Conservation (phyloP, 306 rosid genomes). For the Prunus fruticosa region DNA sequence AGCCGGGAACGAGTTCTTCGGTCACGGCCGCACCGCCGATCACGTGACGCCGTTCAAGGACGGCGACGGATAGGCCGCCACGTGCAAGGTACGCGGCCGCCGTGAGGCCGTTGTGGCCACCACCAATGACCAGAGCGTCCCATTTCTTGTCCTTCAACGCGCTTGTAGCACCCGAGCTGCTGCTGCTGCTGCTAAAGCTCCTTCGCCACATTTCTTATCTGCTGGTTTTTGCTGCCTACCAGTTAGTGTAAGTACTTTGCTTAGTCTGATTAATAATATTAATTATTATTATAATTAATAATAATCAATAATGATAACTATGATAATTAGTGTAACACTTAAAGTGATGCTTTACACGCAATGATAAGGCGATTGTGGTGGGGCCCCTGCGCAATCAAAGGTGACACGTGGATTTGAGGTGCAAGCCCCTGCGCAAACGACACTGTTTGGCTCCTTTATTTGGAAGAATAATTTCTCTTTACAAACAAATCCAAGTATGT, state of each 20-base stretch:
- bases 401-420: too few relatives aligned
- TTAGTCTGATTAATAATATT: not conserved
- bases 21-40: slow-evolving; percentile 94
- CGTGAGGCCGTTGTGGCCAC: slow-evolving; percentile 91
- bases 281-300: too few relatives aligned
- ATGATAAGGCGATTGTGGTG: too few relatives aligned
- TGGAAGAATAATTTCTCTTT: too few relatives aligned
- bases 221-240: not conserved
- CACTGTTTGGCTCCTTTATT: too few relatives aligned
- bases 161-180: slow-evolving; percentile 8
- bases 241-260: not conserved
- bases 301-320: too few relatives aligned
- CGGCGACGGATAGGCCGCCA: slow-evolving; percentile 84
- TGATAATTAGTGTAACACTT: not conserved
- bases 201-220: slow-evolving; percentile 54
- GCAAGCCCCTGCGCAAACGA: too few relatives aligned
- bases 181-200: slow-evolving; percentile 41
- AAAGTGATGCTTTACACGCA: not conserved
- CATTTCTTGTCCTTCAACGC: slow-evolving; percentile 61
- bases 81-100: slow-evolving; percentile 96
- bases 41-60: slow-evolving; percentile 85
- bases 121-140: slow-evolving; percentile 91
- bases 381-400: too few relatives aligned
- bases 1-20: slow-evolving; percentile 80
- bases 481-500: too few relatives aligned